Percentiles rank a stretch among this genome's conserved stretches.
Conservation (phyloP, 805 yeast species). For the Blastobotrys americana region DNA sequence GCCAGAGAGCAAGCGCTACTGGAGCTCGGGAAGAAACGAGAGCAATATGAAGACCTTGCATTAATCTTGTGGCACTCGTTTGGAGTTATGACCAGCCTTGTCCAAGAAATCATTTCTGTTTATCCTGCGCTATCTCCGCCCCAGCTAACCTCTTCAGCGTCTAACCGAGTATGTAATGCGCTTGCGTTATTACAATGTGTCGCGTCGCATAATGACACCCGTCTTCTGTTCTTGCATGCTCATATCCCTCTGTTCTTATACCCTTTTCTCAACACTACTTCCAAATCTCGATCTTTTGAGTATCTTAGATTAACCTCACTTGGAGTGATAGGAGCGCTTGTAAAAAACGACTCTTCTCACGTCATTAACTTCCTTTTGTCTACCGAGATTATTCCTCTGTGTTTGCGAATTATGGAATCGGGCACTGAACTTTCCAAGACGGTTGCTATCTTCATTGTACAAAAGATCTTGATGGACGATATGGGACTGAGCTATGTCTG, state of each 20-base stretch:
- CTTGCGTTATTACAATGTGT: slow-evolving; percentile 92
- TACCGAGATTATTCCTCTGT: slow-evolving; percentile 94
- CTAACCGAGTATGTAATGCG: slow-evolving; percentile 93
- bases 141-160: slow-evolving; percentile 70
- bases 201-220: slow-evolving; percentile 89
- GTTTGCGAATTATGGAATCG: slow-evolving; percentile 90
- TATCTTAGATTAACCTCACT: slow-evolving; percentile 85
- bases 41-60: slow-evolving; percentile 90
- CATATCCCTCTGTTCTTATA: slow-evolving; percentile 88
- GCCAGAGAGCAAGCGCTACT: slow-evolving; percentile 87
- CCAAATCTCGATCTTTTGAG: slow-evolving; percentile 89
- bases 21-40: slow-evolving; percentile 90
- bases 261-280: slow-evolving; percentile 88
- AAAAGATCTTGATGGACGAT: slow-evolving; percentile 86
- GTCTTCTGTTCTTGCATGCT: slow-evolving; percentile 76
- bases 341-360: slow-evolving; percentile 91
- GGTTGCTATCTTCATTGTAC: slow-evolving; percentile 93
- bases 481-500: slow-evolving; percentile 87
- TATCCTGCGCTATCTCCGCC: slow-evolving; percentile 89
- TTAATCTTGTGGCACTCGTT: slow-evolving; percentile 90
- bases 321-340: slow-evolving; percentile 95
- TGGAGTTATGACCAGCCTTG: slow-evolving; percentile 88
- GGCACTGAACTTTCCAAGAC: slow-evolving; percentile 91
- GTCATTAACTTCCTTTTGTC: slow-evolving; percentile 85
- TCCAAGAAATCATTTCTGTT: slow-evolving; percentile 84